Evolutionary conservation across 75 land plant species (phyloP), one percentile per base, ranked within the genome.

Genomic region (Larix kaempferi): DNA sequence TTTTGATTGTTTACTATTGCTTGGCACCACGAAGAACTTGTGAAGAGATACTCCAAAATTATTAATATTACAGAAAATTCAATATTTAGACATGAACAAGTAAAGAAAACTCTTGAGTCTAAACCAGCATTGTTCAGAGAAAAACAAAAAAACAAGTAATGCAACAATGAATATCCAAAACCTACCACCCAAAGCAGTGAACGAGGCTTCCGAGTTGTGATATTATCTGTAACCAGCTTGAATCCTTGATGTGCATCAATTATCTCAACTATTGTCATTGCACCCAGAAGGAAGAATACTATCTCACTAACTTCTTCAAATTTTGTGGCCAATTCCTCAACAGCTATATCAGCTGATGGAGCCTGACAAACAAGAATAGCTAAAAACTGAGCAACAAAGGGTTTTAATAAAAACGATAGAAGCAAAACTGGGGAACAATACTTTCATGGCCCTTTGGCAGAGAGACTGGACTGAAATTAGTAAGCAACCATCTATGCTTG

Each of bases 231-330:
- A 23, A 97, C 91, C 77, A 97, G 79, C 80, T 97, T 97, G 85
- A 97, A 97, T 57, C 99, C 99, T 84, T 97, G 99, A 83, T 97
- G 99, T 17, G 99, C 98, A 85, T 97, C 98, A 60, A 97, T 71
- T 56, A 97, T 94, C 79, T 97, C 99, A 58, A 97, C 99, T 74
- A 97, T 97, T 64, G 99, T 97, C 99, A 97, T 95, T 78, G 98
- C 99, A 57, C 99, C 99, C 80, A 97, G 86, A 80, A 97, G 78
- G 84, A 97, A 97, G 80, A 97, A 95, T 44, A 97, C 99, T 12
- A 97, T 94, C 78, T 95, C 95, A 77, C 95, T 90, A 69, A 97
- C 99, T 89, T 95, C 98, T 61, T 84, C 87, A 74, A 88, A 91
- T 71, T 97, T 86, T 65, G 81, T 88, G 65, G 87, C 69, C 73